Base-by-base conservation (phyloP, 1,284 basidiomycete species). In the Boletus smithii region DNA sequence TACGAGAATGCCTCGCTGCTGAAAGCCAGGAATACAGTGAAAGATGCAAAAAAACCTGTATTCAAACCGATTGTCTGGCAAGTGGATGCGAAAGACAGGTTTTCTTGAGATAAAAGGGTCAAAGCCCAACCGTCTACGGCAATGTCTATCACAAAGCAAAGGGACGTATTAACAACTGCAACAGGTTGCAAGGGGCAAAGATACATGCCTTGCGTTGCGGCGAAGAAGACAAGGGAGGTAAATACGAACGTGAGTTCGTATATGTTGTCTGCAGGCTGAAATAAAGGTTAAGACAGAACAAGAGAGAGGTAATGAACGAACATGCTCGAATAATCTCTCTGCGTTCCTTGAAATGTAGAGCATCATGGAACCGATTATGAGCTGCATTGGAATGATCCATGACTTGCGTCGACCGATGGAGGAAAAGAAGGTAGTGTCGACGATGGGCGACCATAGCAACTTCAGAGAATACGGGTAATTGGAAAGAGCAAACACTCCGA, bases 71-170 rank as follows among this genome's bases (percentile, higher is more conserved):
- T 91, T 0, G 97, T 99, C 68, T 99, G 97, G 42, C 95, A 97
- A 4, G 95, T 99, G 22, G 92, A 95, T 6, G 97, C 97, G 63
- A 97, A 99, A 17, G 93, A 92, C 33, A 99, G 73, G 63, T 95
- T 97, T 54, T 95, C 94, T 53, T 93, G 85, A 2, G 95, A 98
- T 45, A 99, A 82, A 36, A 99, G 81, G 3, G 94, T 98, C 45
- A 99, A 78, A 8, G 97, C 97, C 97, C 97, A 99, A 33, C 90
- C 95, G 62, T 99, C 95, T 16, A 99, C 95, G 39, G 95, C 95
- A 54, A 98, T 98, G 67, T 99, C 95, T 91, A 53, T 24, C 45
- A 38, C 33, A 46, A 8, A 36, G 37, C 33, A 46, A 8, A 36
- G 10, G 5, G 18, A 27, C 17, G 5, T 17, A 22, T 55, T 10